Conservation (phyloP, 192 early-diverging fungal genomes). For the Podila minutissima region DNA sequence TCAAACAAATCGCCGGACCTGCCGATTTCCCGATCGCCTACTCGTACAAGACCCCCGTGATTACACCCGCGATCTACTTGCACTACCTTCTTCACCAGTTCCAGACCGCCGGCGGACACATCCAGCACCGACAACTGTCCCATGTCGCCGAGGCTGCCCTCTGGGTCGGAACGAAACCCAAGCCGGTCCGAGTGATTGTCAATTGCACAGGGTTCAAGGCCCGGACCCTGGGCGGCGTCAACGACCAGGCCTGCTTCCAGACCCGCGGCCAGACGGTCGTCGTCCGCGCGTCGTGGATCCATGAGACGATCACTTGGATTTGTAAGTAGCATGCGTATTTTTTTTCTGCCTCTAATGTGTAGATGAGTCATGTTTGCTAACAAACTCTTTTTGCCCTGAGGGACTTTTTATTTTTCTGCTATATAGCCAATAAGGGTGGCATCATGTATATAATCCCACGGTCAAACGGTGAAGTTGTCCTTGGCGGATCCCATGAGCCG, state of each 20-base stretch:
- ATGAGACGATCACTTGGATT: slow-evolving; percentile 61
- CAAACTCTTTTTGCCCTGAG: not conserved
- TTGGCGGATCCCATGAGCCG: slow-evolving; percentile 76
- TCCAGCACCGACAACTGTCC: slow-evolving; percentile 34
- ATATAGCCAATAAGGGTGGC: slow-evolving; percentile 32
- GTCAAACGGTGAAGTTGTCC: slow-evolving; percentile 75
- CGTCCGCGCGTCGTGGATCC: slow-evolving; percentile 78
- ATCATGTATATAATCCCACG: slow-evolving; percentile 89
- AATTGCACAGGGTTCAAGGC: slow-evolving; percentile 86
- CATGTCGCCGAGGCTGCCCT: slow-evolving; percentile 58
- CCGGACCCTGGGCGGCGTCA: slow-evolving; percentile 72
- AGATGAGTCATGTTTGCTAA: not conserved
- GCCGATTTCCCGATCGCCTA: slow-evolving; percentile 37
- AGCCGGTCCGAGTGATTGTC: slow-evolving; percentile 68
- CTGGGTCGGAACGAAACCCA: slow-evolving; percentile 39
- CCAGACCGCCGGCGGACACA: slow-evolving; percentile 61
- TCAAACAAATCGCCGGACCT: slow-evolving; percentile 25
- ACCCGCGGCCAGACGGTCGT: slow-evolving; percentile 81
- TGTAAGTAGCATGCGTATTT: slow-evolving; percentile 21
- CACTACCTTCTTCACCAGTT: slow-evolving; percentile 69
- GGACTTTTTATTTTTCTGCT: not conserved
- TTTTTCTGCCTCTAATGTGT: not conserved
- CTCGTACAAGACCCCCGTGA: slow-evolving; percentile 41
- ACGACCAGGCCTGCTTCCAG: slow-evolving; percentile 70
- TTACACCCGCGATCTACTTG: slow-evolving; percentile 60